Base-by-base conservation (phyloP, 306 rosid genomes). In the Cajanus cajan region DNA sequence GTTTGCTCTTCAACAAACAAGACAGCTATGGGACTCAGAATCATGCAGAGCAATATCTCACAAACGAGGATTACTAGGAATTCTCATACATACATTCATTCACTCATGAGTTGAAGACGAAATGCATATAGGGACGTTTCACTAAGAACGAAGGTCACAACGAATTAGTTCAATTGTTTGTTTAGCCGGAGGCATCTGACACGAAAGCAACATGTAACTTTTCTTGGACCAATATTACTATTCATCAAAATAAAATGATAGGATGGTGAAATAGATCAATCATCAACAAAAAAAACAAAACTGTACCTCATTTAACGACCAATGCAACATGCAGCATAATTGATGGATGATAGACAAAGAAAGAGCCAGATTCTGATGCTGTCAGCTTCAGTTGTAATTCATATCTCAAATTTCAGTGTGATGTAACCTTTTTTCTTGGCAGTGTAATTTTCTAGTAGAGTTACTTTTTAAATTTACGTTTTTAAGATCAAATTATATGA, bases 271-370 rank as follows among this genome's bases (percentile, higher is more conserved):
- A 73, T 24, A 63, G 36, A 47, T 13, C 61, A 43, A 67, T 55
- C 34, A 65, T 67, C 45, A 54, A 64, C 51, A 45, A 57, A 22
- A 57, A n/a, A 47, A 48, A 50, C 62, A 76, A 28, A 75, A 68
- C 0, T 58, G 61, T 74, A 36, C 68, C 41, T 24, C 51, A 69
- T 61, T 18, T 18, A 76, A 69, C 36, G 5, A 22, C 24, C 80
- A 81, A 55, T 74, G 7, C 34, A 36, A 14, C 50, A 43, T 15
- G 76, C 65, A 45, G 58, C 63, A 82, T 68, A 63, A 82, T 76
- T 77, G 63, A 76, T 59, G 85, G 37, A 62, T 82, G 61, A 74
- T 68, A 57, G 50, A 70, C 52, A 77, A 51, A 69, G 48, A 18
- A 62, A 51, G 52, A 63, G 34, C 12, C n/a, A 52, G 76, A 52